Percentiles rank a stretch among this genome's conserved stretches.
These are phyloP conservation scores for Cicer pinnatifidum DNA, from an alignment of 306 rosid species.

Conservation along the genomic window DNA sequence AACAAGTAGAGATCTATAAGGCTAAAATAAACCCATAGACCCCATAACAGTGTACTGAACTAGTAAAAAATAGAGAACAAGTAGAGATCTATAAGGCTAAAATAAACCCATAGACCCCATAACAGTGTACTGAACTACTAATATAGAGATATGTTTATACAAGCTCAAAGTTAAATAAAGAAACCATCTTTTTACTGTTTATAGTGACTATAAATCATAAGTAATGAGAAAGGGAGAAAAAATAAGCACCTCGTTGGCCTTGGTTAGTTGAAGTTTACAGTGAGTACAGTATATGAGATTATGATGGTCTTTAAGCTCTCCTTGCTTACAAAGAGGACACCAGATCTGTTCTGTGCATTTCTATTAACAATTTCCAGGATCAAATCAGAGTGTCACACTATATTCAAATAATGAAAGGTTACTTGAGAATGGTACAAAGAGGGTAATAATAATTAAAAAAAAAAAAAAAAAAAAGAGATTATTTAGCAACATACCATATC, in stretches of 20 bases:
- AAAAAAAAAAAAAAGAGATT: not conserved
- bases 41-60: conserved; percentile 14
- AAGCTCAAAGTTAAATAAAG: conserved; percentile 7
- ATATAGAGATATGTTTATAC: not conserved
- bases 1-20: conserved; percentile 28
- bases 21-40: not conserved
- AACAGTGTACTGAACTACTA: conserved; percentile 20
- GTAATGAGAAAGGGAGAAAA: conserved; percentile 26
- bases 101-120: not conserved
- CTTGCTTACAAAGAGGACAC: conserved; percentile 91
- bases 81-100: conserved; percentile 11
- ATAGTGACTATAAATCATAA: conserved; percentile 2
- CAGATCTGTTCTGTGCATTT: conserved; percentile 54
- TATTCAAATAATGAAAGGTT: conserved; percentile 12
- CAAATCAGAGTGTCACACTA: conserved; percentile 23
- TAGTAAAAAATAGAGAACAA: conserved; percentile 16
- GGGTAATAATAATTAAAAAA: not conserved
- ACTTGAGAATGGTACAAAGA: not conserved
- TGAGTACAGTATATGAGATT: conserved; percentile 55
- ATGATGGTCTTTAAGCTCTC: conserved; percentile 64
- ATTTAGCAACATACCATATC: conserved; percentile 60
- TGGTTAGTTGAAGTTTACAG: conserved; percentile 69
- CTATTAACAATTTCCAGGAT: conserved; percentile 49
- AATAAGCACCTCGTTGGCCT: conserved; percentile 65
- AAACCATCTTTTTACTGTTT: not conserved